Base-by-base conservation (phyloP, 768 basidiomycete genomes). In the Hericium erinaceus region DNA sequence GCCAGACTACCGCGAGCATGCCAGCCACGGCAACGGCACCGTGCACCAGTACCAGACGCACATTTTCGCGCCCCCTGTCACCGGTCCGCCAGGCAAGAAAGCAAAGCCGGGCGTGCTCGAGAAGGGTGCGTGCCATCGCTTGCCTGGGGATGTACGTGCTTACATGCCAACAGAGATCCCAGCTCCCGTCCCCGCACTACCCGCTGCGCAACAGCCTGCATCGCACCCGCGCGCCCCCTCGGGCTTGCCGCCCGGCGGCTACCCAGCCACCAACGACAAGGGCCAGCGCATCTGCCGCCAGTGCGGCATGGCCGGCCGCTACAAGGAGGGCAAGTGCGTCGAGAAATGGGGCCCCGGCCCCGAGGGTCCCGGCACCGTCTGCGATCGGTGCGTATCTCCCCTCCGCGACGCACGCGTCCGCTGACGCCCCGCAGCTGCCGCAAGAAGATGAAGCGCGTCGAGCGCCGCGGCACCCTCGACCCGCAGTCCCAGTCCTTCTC, bases 271-370 rank as follows among this genome's bases (percentile, higher is more conserved):
- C 13, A 72, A 72, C 52, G 60, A 77, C 1, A 74, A 78, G 53
- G 89, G 89, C 0, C 88, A 63, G 51, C 62, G 62, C 85, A 87
- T 85, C 44, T 89, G 87, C 65, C 72, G 86, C 11, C 84, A 85
- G 63, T 89, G 87, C 61, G 85, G 84, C 0, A 67, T 83, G 55
- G 74, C 80, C 1, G 87, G 87, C 0, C 72, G 87, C 2, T 89
- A 89, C 69, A 88, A 87, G 71, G 87, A 89, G 10, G 85, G 83
- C 2, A 87, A 87, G 64, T 89, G 87, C 64, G 87, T 89, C 40
- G 87, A 89, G 66, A 89, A 89, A 68, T 89, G 87, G 87, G 87
- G 87, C 2, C 87, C 87, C 22, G 87, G 87, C 9, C 87, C 87
- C 50, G 78, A 83, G 70, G 87, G 87, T 0, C 87, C 87, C 54